Percentiles rank a stretch among this genome's conserved stretches.
These are phyloP conservation scores for Saccharomyces hybrid DNA, from an alignment of 1,139 yeast genomes.

Conservation along the genomic window DNA sequence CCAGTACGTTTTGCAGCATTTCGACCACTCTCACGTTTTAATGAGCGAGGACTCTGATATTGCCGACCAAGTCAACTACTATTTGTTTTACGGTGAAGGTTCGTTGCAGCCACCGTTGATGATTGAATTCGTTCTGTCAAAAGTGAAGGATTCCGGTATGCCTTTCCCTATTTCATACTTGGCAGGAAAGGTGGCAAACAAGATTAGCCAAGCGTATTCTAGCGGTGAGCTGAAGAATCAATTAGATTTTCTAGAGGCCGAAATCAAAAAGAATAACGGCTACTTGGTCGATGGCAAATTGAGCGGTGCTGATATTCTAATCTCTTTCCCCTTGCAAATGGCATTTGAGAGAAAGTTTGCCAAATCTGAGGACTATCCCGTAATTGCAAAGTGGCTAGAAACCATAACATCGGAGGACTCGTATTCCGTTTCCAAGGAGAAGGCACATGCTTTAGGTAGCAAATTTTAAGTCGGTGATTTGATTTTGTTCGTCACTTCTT, in stretches of 20 bases:
- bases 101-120: constrained; percentile 44
- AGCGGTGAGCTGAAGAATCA: constrained; percentile 38
- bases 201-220: constrained; percentile 40
- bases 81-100: constrained; percentile 51
- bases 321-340: constrained; percentile 37
- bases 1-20: constrained; percentile 38
- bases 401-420: constrained; percentile 10
- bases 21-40: constrained; percentile 36
- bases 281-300: constrained; percentile 49
- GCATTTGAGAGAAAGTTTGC: constrained; percentile 17
- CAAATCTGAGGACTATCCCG: constrained; percentile 15
- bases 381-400: constrained; percentile 15
- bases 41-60: constrained; percentile 30
- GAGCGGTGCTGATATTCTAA: constrained; percentile 53
- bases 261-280: constrained; percentile 38
- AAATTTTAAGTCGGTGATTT: neutral
- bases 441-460: constrained; percentile 3
- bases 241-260: constrained; percentile 39
- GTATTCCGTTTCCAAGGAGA: constrained; percentile 8
- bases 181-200: constrained; percentile 37
- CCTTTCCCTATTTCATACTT: constrained; percentile 44
- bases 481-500: no score
- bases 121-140: constrained; percentile 39
- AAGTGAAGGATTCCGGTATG: constrained; percentile 36
- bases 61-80: constrained; percentile 42